Evolutionary conservation across 257 asterid genomes (phyloP), one percentile per base, ranked within the genome.

Genomic region (Fraxinus pennsylvanica): DNA sequence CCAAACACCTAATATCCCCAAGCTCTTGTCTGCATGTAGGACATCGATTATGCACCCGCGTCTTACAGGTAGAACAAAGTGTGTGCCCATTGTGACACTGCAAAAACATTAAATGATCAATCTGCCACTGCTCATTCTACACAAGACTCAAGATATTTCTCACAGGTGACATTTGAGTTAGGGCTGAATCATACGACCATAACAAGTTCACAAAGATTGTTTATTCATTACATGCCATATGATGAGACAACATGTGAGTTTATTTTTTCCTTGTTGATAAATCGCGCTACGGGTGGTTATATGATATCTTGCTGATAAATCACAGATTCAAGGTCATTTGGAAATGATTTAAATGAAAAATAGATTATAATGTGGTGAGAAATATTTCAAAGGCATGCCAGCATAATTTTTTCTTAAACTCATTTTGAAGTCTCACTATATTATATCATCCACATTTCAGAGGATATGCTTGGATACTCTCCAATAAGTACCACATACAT

Each of bases 21-120:
- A 91, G 95, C 85, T 91, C 95, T 84, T 91, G 93, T 83, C 95
- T 85, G 81, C 97, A 91, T 10, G 97, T 91, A 50, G 97, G 97
- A 45, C 97, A 91, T 76, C 93, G 82, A 61, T 91, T 91, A 41
- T 91, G 97, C 74, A 90, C 94, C 85, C 93, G 80, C 6, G 86
- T 86, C 77, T 90, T 91, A 86, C 95, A 91, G 35, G 94, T 90
- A 50, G 97, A 88, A 84, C 91, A 88, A 29, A 88, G 83, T 1
- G 91, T 88, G 50, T 88, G 91, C 6, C 91, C 91, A 47, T 85
- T 88, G 80, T 82, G 91, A 84, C 91, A 88, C 91, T 88, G 87
- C 81, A 81, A 74, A 68, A 57, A 41, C 57, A 50, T 29, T 36
- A 38, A 71, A 61, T 17, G 13, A 63, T 41, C 66, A 69, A 73